phyloP scores from a whole-genome alignment of 2,329 filamentous ascomycete species.

The Taxawa tesnikishii region DNA sequence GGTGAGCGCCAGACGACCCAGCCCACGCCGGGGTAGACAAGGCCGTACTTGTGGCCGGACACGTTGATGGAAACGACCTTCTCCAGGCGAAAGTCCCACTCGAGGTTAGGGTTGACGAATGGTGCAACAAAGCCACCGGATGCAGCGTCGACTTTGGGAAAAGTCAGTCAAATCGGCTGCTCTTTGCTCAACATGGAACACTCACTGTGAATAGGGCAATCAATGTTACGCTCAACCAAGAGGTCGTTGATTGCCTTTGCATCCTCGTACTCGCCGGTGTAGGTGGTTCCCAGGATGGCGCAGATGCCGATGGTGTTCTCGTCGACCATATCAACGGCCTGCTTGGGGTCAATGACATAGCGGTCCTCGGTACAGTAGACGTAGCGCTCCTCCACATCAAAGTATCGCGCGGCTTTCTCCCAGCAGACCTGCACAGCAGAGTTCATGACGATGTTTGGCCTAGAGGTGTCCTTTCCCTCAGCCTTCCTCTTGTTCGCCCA shows the following conservation, averaged over 20 bases:
- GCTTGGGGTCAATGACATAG: constrained; percentile 51
- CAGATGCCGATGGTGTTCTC: constrained; percentile 84
- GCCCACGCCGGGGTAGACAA: constrained; percentile 79
- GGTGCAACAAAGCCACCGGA: constrained; percentile 88
- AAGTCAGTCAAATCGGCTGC: not conserved
- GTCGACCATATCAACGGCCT: constrained; percentile 49
- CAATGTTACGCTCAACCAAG: constrained; percentile 58
- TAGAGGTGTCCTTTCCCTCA: constrained; percentile 66
- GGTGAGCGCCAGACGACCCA: constrained; percentile 85
- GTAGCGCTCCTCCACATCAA: constrained; percentile 79
- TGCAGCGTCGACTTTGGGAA: constrained; percentile 65
- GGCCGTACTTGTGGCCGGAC: constrained; percentile 77
- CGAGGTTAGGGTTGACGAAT: constrained; percentile 70
- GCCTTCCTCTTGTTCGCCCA: constrained; percentile 83
- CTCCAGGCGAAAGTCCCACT: constrained; percentile 86
- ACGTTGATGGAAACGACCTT: constrained; percentile 91
- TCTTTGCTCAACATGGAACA: not conserved
- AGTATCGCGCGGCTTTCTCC: constrained; percentile 57
- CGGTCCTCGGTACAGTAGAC: constrained; percentile 50
- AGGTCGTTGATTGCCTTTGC: constrained; percentile 86
- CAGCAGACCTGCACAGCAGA: constrained; percentile 94
- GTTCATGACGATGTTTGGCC: constrained; percentile 91
- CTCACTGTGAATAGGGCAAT: constrained; percentile 63
- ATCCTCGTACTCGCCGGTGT: constrained; percentile 93
- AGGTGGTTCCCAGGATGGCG: constrained; percentile 80